Base-by-base conservation (phyloP, 179 eudicot species). In the Vitellaria paradoxa region DNA sequence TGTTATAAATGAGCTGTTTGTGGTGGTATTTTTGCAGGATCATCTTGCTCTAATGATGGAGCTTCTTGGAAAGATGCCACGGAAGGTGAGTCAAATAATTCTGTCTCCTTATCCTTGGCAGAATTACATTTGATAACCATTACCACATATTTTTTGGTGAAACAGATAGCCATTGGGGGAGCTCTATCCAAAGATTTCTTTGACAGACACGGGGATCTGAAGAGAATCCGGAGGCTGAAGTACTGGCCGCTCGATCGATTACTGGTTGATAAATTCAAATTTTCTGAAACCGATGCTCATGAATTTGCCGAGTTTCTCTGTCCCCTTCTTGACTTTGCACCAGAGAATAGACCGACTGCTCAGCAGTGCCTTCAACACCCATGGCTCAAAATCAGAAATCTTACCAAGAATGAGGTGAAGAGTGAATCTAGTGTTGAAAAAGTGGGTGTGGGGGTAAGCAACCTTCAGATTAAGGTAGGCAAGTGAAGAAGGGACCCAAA, bases 21-120 rank as follows among this genome's bases (percentile, higher is more conserved):
- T 8, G 49, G 59, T 20, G n/a, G 77, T 72, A 68, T 79, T 77
- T 7, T 50, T 50, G 55, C 89, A 95, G 99, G 99, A 95, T 88
- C 99, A 95, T 81, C 97, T 95, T 77, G 99, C 99, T 78, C 81
- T 86, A 68, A 93, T 95, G 98, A 94, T 93, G 97, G 99, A 95
- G 81, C 91, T 91, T 74, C 91, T 95, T 5, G 99, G 99, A 26
- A 95, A 95, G 88, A 95, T 95, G 86, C 99, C 99, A 65, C 80
- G 86, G 78, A 95, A 95, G 98, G 99, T 93, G 80, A 85, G 79
- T 68, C 42, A 74, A 11, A 10, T 65, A 14, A 23, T 63, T 15
- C 49, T 40, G 40, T 24, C 57, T 45, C 72, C 61, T 72, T 49
- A 26, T 60, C 17, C 21, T 52, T 40, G 9, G 18, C 10, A 56